A percentile compares a stretch with the other conserved stretches of the same genome.
These are phyloP conservation scores for Corylus heterophylla DNA, from an alignment of 306 rosid genomes.

Conservation along the genomic window DNA sequence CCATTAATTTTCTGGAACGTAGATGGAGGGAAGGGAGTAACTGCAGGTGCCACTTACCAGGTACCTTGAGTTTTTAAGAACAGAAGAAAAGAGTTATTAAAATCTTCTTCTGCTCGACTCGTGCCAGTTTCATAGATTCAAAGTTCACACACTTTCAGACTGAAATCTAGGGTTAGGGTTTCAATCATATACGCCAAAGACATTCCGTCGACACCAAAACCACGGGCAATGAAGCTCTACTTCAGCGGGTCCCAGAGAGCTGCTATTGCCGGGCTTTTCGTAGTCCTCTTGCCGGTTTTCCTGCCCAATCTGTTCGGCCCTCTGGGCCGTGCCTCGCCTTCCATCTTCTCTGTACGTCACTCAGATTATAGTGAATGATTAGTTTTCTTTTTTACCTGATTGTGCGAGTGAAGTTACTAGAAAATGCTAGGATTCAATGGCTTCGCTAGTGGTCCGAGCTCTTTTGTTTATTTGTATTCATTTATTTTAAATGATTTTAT, in stretches of 20 bases:
- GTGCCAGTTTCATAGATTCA: neutral
- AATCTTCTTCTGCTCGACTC: neutral
- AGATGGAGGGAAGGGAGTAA: no score
- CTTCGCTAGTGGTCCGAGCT: no score
- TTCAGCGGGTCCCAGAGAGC: conserved; percentile 35
- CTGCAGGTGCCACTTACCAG: no score
- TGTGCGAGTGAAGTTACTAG: no score
- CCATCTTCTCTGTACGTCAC: conserved; percentile 55
- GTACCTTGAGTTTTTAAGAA: no score
- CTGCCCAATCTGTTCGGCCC: conserved; percentile 69
- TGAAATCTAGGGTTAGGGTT: neutral
- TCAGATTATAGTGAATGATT: neutral
- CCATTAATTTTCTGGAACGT: no score
- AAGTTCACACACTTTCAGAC: neutral
- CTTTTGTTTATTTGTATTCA: no score
- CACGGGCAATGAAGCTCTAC: conserved; percentile 39
- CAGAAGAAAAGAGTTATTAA: no score
- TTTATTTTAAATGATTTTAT: neutral
- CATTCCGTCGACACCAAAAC: neutral
- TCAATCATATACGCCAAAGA: neutral
- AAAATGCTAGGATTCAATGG: no score
- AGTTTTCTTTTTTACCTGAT: neutral
- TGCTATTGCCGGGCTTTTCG: conserved; percentile 42
- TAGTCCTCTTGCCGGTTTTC: conserved; percentile 57
- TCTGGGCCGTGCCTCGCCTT: conserved; percentile 56